Evolutionary conservation across 176 grass and related monocot genomes (phyloP).

Genomic region (Aegilops speltoides): DNA sequence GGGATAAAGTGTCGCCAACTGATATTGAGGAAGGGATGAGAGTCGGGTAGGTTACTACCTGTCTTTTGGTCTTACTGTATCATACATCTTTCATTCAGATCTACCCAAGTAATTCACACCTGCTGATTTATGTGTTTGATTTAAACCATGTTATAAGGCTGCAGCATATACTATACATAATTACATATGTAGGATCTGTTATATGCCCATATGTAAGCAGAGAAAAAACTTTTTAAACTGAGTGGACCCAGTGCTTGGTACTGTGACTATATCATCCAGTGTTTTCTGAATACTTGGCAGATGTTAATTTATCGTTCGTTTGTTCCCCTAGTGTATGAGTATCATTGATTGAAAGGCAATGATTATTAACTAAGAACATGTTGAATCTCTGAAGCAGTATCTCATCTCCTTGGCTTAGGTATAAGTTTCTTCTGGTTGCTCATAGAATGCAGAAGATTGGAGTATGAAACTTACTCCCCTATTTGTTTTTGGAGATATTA

Average conservation of each 20-base stretch:
- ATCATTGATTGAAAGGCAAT: background rate
- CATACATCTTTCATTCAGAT: background rate
- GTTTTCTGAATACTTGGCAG: background rate
- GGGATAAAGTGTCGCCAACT: conserved; percentile 91
- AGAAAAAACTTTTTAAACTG: background rate
- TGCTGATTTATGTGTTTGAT: background rate
- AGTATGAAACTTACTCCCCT: background rate
- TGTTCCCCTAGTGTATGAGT: background rate
- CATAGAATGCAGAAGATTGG: background rate
- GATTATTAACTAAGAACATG: background rate
- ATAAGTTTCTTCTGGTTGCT: background rate
- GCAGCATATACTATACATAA: background rate
- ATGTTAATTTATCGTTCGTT: background rate
- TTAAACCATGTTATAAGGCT: background rate
- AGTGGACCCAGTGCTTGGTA: background rate
- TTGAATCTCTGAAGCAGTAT: background rate
- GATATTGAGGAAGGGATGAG: conserved; percentile 98
- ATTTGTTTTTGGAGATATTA: background rate
- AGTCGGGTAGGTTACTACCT: conserved; percentile 61
- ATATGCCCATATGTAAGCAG: background rate
- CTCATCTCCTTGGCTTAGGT: background rate
- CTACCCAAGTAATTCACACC: background rate
- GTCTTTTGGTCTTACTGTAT: background rate
- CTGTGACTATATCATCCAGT: background rate
- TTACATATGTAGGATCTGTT: background rate